Evolutionary conservation across 1,139 yeast species (phyloP), one percentile per base, ranked within the genome.

Genomic region (Arxiozyma heterogenica): DNA sequence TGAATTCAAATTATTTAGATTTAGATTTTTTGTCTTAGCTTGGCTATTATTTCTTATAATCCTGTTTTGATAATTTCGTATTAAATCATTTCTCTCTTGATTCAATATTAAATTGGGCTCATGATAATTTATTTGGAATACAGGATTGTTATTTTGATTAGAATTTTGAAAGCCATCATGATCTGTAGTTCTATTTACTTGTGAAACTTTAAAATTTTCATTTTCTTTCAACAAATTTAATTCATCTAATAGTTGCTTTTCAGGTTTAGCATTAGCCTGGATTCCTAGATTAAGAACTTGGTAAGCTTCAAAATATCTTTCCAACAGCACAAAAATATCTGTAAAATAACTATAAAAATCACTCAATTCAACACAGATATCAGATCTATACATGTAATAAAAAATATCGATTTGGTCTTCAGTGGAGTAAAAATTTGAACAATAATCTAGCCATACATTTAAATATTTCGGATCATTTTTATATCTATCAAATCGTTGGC

Each of bases 321-420:
- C 72, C 15, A 75, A 58, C 61, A 86, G 95, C 57, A 86, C 71
- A 56, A 75, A 80, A 30, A 62, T 30, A 34, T 75, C 75, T 3
- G 96, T 91, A 71, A 87, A 90, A 58, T 83, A 87, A 64, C 89
- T 96, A 64, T 90, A 93, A 65, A 79, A 91, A 23, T 82, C 64
- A 0, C 96, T 83, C 54, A 88, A 72, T 47, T 76, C 75, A 43
- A 67, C 67, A 0, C 96, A 98, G 41, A 93, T 88, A 52, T 78
- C 82, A 61, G 85, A 84, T 56, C 86, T 80, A 50, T 84, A 82
- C 65, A 93, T 73, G 65, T 85, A 90, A 1, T 81, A 75, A 66
- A 84, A 91, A 4, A 88, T 76, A 54, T 87, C 95, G 44, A 67
- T 62, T 41, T 57, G 55, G 17, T 62, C 66, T 3, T 51, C 47